Conservation (phyloP, 228 moss, liverwort and hornwort genomes). For the Sphagnum fallax region DNA sequence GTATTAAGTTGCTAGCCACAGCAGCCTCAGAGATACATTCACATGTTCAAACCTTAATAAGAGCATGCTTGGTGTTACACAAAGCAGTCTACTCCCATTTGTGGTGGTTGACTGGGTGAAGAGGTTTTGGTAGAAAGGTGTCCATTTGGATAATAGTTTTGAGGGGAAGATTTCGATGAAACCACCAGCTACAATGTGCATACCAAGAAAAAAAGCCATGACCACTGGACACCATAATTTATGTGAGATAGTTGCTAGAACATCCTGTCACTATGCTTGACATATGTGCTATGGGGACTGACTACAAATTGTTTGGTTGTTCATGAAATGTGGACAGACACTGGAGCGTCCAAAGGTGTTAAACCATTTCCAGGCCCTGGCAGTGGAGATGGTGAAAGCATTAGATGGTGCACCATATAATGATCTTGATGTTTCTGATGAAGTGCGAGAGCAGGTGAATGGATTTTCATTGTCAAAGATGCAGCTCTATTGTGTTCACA, state of each 20-base stretch:
- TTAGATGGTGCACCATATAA: slow-evolving; percentile 14
- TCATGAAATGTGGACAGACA: slow-evolving; percentile 7
- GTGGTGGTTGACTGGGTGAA: too few relatives aligned
- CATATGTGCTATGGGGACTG: neutral
- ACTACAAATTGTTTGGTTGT: neutral
- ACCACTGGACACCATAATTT: neutral
- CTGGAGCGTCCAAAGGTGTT: slow-evolving; percentile 19
- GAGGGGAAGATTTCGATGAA: too few relatives aligned
- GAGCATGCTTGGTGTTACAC: too few relatives aligned
- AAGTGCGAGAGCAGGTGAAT: slow-evolving; percentile 39
- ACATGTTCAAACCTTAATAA: too few relatives aligned
- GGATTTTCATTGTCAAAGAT: neutral
- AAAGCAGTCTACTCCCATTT: too few relatives aligned
- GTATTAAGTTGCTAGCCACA: too few relatives aligned
- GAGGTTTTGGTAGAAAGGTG: too few relatives aligned
- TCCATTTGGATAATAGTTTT: too few relatives aligned
- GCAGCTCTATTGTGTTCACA: neutral
- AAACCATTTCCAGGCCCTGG: slow-evolving; percentile 18
- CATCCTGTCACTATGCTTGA: neutral
- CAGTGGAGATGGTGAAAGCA: slow-evolving; percentile 10
- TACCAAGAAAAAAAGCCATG: neutral
- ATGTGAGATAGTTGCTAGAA: slow-evolving; percentile 2
- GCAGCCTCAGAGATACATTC: too few relatives aligned
- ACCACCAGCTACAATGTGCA: neutral
- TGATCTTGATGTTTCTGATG: slow-evolving; percentile 24